Percentiles rank a stretch among this genome's conserved stretches.
Conservation (phyloP, 2,329 filamentous ascomycete species). For the Tolypocladium nubicola region DNA sequence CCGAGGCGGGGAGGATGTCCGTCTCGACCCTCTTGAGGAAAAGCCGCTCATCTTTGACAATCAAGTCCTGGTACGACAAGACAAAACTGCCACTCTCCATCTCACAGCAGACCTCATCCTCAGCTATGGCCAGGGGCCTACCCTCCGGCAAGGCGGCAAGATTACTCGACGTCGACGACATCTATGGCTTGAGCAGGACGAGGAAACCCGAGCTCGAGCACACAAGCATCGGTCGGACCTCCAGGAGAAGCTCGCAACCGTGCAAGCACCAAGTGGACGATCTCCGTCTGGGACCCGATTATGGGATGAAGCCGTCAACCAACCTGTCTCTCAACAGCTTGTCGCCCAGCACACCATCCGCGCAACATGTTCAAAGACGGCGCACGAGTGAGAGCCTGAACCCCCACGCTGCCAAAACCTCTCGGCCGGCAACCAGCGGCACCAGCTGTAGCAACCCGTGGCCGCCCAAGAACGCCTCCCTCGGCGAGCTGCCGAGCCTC, state of each 20-base stretch:
- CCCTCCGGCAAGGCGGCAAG: constrained; percentile 33
- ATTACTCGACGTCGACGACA: constrained; percentile 33
- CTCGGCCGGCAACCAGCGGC: constrained; percentile 14
- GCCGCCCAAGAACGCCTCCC: constrained; percentile 10
- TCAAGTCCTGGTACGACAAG: constrained; percentile 47
- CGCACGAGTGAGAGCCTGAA: background rate
- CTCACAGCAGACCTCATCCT: constrained; percentile 48
- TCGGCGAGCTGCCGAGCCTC: constrained; percentile 35
- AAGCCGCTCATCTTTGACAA: constrained; percentile 42
- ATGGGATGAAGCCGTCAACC: constrained; percentile 31
- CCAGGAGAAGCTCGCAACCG: constrained; percentile 12
- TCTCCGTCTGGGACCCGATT: constrained; percentile 24
- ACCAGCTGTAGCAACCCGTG: constrained; percentile 15
- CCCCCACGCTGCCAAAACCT: constrained; percentile 6
- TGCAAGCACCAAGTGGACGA: background rate
- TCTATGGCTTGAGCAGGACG: constrained; percentile 12
- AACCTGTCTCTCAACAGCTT: constrained; percentile 20
- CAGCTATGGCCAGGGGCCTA: constrained; percentile 46
- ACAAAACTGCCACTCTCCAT: constrained; percentile 44
- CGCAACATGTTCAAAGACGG: constrained; percentile 19
- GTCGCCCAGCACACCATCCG: constrained; percentile 15
- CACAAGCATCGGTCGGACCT: constrained; percentile 25
- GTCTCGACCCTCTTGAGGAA: constrained; percentile 32
- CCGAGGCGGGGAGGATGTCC: constrained; percentile 23
- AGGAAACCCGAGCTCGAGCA: constrained; percentile 40